Base-by-base conservation (phyloP, 2,329 filamentous ascomycete species). In the Alternaria sp. region DNA sequence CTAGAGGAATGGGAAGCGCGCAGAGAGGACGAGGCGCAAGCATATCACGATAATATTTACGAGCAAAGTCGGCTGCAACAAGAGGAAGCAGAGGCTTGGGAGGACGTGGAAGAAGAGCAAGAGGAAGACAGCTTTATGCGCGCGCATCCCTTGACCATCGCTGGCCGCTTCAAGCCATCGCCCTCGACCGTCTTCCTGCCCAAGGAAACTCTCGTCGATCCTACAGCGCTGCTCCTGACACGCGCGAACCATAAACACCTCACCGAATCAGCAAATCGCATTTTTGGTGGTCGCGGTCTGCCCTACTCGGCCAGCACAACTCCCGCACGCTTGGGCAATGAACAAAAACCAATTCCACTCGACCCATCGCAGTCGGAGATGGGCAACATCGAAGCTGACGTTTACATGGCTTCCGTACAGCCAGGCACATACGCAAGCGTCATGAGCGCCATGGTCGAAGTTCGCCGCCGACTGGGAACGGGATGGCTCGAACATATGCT, bases 151-250 rank as follows among this genome's bases (percentile, higher is more conserved):
- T 82, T 92, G 57, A 96, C 93, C 0, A 76, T 84, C 2, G 82
- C 87, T 40, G 93, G 91, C n/a, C 87, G 88, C 61, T 96, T 90
- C 74, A 84, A 86, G 48, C 92, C 91, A 1, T 84, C 82, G 23
- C 91, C 93, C 2, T 84, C 84, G 39, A 96, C 93, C 8, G 77
- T 97, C 13, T 83, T 85, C n/a, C 79, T 97, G 3, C 93, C 94
- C 0, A 85, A 86, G 63, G 80, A 83, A n/a, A 82, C 85, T 3
- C 84, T 97, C 39, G 83, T 90, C 8, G 80, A 84, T 3, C 93
- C 93, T 0, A 88, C 96, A 17, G 83, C 86, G 2, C 78, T 85
- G 4, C 82, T 97, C 2, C 82, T 98, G 86, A 87, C 53, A 2
- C 75, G 77, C 9, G 86, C 92, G 56, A 86, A 88, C 41, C 71